Evolutionary conservation across 2,329 filamentous ascomycete species (phyloP).

Genomic region (Tolypocladium tundrense): DNA sequence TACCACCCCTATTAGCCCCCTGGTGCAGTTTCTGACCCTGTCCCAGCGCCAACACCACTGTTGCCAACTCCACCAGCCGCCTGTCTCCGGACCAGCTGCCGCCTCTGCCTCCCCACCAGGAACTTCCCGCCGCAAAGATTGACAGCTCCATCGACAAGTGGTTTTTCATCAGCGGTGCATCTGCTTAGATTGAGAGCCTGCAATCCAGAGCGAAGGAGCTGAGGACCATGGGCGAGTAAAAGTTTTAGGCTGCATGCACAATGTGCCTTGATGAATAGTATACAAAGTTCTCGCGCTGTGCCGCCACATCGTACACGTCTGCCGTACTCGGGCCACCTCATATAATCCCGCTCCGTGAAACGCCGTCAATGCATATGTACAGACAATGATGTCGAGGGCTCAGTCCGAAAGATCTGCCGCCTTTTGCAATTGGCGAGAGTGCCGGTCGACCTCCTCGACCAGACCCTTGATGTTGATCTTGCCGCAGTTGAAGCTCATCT

Average conservation of each 20-base stretch:
- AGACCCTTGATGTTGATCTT: conserved; percentile 78
- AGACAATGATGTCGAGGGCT: conserved; percentile 8
- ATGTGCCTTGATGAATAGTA: conserved; percentile 11
- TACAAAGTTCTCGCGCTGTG: conserved; percentile 11
- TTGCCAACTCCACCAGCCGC: conserved; percentile 63
- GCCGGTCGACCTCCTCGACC: conserved; percentile 79
- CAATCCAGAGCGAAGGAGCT: neutral
- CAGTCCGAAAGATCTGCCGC: conserved; percentile 63
- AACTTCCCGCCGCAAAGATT: conserved; percentile 76
- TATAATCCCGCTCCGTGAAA: conserved; percentile 13
- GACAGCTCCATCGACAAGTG: conserved; percentile 98
- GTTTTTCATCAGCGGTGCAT: conserved; percentile 99
- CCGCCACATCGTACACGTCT: conserved; percentile 7
- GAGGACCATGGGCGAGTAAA: conserved; percentile 3
- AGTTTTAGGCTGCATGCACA: conserved; percentile 4
- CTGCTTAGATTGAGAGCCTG: conserved; percentile 44
- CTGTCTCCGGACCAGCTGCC: conserved; percentile 60
- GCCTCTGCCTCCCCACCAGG: conserved; percentile 69
- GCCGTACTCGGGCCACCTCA: neutral
- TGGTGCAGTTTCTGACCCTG: conserved; percentile 15
- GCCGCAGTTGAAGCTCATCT: conserved; percentile 72
- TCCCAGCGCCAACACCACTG: conserved; percentile 68
- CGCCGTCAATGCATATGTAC: conserved; percentile 20
- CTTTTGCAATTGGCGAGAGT: conserved; percentile 73
- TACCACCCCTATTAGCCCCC: conserved; percentile 12